Conservation (phyloP, 495 filamentous ascomycete genomes). For the Trichoderma erinaceum region DNA sequence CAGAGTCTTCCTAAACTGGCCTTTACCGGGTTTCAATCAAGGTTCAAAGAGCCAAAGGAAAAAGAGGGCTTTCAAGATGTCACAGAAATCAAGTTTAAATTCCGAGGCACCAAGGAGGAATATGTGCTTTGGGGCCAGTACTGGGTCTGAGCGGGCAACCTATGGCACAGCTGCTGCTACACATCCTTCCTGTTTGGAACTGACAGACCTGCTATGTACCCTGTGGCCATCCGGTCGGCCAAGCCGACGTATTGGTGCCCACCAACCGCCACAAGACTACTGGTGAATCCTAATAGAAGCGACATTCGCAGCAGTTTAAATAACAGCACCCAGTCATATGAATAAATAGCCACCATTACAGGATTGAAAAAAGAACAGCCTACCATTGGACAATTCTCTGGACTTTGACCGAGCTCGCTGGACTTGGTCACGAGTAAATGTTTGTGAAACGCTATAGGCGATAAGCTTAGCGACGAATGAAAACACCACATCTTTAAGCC, state of each 20-base stretch:
- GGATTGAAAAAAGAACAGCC: too few species aligned
- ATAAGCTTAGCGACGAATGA: neutral
- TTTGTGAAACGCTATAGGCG: neutral
- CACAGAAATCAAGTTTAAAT: conserved; percentile 56
- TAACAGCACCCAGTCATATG: neutral
- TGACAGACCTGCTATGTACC: neutral
- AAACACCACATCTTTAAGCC: neutral
- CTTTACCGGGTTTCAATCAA: conserved; percentile 63
- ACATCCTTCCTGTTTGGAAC: too few species aligned
- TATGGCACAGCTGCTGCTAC: neutral
- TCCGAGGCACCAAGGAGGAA: conserved; percentile 42
- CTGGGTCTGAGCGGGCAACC: conserved; percentile 51
- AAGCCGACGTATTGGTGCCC: neutral
- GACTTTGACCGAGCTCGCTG: neutral
- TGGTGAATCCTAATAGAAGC: neutral
- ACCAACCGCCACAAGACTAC: neutral
- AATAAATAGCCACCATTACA: too few species aligned
- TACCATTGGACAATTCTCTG: too few species aligned
- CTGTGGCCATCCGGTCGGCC: neutral
- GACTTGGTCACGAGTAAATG: neutral
- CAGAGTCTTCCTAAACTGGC: conserved; percentile 69
- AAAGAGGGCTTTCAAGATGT: conserved; percentile 84
- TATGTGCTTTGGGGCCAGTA: conserved; percentile 64
- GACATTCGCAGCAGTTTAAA: neutral
- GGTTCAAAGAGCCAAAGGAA: conserved; percentile 64